Conservation (phyloP, 2,329 filamentous ascomycete genomes). For the Colletotrichum sidae region DNA sequence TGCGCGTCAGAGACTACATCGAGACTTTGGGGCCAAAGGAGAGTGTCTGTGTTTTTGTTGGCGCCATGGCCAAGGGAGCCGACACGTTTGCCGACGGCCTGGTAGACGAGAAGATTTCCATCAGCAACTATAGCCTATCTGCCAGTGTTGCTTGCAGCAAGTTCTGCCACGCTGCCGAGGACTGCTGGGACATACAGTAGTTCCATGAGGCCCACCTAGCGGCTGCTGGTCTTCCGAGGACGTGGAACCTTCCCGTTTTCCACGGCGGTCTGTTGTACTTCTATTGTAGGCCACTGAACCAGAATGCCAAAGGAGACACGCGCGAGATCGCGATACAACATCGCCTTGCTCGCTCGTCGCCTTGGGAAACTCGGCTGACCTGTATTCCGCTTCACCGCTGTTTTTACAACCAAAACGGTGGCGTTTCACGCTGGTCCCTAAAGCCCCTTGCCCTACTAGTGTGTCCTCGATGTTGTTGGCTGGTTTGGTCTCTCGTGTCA, state of each 20-base stretch:
- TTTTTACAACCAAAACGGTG: conserved; percentile 89
- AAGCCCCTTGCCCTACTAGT: conserved; percentile 64
- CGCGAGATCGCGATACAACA: conserved; percentile 15
- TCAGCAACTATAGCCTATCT: conserved; percentile 97
- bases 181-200: conserved; percentile 94
- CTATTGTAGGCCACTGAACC: neutral
- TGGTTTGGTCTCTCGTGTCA: conserved; percentile 50
- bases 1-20: conserved; percentile 90
- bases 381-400: conserved; percentile 77
- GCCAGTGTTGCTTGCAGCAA: conserved; percentile 99
- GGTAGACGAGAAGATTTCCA: conserved; percentile 97
- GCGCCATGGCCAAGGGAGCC: conserved; percentile 96
- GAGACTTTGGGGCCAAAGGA: conserved; percentile 82
- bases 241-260: neutral
- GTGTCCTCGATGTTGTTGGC: too few relatives aligned
- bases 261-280: too few relatives aligned
- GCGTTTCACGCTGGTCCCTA: conserved; percentile 83
- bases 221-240: conserved; percentile 19
- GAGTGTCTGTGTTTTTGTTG: conserved; percentile 97
- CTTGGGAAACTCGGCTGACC: conserved; percentile 70
- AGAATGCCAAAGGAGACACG: conserved; percentile 3
- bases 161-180: conserved; percentile 98
- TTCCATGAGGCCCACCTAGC: neutral
- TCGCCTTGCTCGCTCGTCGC: conserved; percentile 6
- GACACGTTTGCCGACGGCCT: conserved; percentile 95